A percentile compares a stretch with the other conserved stretches of the same genome.
Evolutionary conservation across 768 basidiomycete species (phyloP).

Genomic region (Boletus pseudo-olivaceus): DNA sequence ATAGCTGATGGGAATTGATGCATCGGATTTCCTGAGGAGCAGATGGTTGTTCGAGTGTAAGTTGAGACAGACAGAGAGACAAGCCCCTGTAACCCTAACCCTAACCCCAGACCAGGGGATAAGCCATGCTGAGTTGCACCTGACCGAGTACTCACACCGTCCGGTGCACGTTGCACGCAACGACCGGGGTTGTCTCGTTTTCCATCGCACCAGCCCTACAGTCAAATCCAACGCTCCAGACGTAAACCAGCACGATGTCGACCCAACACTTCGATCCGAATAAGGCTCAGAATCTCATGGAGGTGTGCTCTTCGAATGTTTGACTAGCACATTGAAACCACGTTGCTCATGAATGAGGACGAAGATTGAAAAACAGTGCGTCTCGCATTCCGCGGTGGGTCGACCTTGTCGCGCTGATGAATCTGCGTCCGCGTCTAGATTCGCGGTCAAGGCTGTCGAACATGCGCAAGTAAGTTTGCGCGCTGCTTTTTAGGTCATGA

Average conservation of each 20-base stretch:
- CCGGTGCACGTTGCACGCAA: neutral
- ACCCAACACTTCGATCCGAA: slow-evolving; percentile 73
- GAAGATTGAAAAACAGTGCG: slow-evolving; percentile 96
- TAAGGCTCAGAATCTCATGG: slow-evolving; percentile 86
- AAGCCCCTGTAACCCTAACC: slow-evolving; percentile 20
- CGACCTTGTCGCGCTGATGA: slow-evolving; percentile 5
- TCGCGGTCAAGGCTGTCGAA: slow-evolving; percentile 85
- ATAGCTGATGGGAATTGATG: slow-evolving; percentile 2
- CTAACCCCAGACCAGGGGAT: slow-evolving; percentile 21
- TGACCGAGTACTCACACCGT: neutral
- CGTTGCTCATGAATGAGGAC: slow-evolving; percentile 11
- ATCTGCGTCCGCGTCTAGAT: slow-evolving; percentile 18
- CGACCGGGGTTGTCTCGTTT: slow-evolving; percentile 1
- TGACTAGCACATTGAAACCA: slow-evolving; percentile 16
- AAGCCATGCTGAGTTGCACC: too few species aligned
- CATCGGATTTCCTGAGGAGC: neutral
- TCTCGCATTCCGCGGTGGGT: slow-evolving; percentile 11
- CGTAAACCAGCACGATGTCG: slow-evolving; percentile 39
- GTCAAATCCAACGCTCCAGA: slow-evolving; percentile 2
- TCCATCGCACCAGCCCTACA: neutral
- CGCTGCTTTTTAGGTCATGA: neutral
- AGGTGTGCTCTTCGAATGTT: slow-evolving; percentile 48
- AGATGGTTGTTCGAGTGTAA: neutral
- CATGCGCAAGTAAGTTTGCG: slow-evolving; percentile 80
- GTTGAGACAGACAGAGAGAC: neutral